phyloP scores from a whole-genome alignment of 306 rosid species.

The Cucumis hystrix region DNA sequence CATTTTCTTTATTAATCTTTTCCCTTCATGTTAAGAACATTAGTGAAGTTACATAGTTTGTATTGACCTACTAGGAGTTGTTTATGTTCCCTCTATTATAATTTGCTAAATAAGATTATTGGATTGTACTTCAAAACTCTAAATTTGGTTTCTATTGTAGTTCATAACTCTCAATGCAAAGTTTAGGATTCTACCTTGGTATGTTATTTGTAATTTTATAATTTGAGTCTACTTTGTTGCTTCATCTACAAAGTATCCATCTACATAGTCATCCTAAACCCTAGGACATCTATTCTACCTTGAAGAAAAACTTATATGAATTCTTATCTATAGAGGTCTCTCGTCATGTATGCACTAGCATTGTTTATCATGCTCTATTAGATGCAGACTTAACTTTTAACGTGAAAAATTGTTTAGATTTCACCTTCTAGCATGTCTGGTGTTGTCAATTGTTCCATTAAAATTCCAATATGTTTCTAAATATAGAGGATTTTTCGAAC shows the following conservation, averaged over 20 bases:
- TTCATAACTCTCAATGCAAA: too few species aligned
- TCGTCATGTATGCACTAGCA: not conserved
- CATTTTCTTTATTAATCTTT: too few species aligned
- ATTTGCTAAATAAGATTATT: too few species aligned
- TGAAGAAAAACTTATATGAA: not conserved
- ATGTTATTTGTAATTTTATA: too few species aligned
- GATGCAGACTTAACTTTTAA: not conserved
- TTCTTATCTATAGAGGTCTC: not conserved
- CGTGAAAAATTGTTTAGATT: not conserved
- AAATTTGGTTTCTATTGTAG: too few species aligned
- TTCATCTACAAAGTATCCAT: conserved; percentile 19
- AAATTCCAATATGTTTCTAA: not conserved
- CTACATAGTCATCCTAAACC: conserved; percentile 73
- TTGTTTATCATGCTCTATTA: not conserved
- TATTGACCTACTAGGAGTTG: too few species aligned
- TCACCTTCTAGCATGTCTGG: not conserved
- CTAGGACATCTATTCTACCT: not conserved
- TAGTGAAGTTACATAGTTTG: too few species aligned
- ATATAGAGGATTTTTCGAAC: not conserved
- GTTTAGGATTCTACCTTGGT: too few species aligned
- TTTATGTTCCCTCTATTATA: too few species aligned
- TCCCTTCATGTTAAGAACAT: too few species aligned
- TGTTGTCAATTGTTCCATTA: not conserved
- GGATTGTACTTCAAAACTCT: too few species aligned
- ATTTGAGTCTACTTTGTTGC: too few species aligned